Conservation (phyloP, 352 stramenopile species). For the Thalassiosira exigua region DNA sequence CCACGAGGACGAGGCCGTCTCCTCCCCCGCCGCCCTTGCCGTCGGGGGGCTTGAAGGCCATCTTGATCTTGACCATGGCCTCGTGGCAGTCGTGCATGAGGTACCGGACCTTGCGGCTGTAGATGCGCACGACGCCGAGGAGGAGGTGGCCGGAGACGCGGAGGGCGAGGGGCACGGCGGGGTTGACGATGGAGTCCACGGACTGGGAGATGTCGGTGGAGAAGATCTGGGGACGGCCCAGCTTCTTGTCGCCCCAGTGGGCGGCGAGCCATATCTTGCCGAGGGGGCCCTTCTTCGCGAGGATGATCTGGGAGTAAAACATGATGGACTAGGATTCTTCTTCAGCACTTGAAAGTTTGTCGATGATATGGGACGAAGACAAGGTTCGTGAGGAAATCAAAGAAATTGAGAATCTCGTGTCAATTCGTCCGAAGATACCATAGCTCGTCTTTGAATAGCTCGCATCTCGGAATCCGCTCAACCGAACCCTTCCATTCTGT, state of each 20-base stretch:
- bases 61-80: constrained; percentile 98
- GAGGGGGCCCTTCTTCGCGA: constrained; percentile 98
- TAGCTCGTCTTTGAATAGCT: no score
- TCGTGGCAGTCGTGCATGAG: constrained; percentile 98
- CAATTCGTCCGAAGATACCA: no score
- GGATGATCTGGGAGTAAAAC: constrained; percentile 99
- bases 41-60: constrained; percentile 87
- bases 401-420: no score
- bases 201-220: constrained; percentile 95
- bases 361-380: no score
- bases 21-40: background rate
- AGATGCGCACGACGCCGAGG: constrained; percentile 98
- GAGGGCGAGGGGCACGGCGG: constrained; percentile 95
- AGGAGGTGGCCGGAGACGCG: constrained; percentile 97
- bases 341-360: no score
- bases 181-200: constrained; percentile 96
- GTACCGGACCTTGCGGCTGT: constrained; percentile 97
- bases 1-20: constrained; percentile 35
- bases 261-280: constrained; percentile 99
- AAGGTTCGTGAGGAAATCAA: no score
- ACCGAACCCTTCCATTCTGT: no score
- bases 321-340: no score
- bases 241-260: constrained; percentile 98
- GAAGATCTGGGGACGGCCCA: constrained; percentile 98
- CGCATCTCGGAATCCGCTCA: no score